phyloP scores from a whole-genome alignment of 2,329 filamentous ascomycete genomes.

The Exophiala sideris region DNA sequence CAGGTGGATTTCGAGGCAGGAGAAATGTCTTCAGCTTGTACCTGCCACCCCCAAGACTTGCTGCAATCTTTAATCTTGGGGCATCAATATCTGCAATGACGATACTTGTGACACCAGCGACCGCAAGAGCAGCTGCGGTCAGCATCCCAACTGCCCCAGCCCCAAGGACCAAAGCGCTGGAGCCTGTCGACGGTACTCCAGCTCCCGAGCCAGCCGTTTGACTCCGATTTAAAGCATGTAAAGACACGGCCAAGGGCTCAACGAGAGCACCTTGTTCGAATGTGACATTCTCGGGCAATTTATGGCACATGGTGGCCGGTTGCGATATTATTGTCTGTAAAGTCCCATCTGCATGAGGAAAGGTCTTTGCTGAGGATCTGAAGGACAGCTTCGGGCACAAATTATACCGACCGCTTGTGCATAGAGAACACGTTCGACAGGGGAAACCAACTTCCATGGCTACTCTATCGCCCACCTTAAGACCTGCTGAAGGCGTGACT shows the following conservation, averaged over 20 bases:
- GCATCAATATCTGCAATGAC: conserved; percentile 61
- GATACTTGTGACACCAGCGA: conserved; percentile 53
- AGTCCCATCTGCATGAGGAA: conserved; percentile 63
- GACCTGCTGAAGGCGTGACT: conserved; percentile 1
- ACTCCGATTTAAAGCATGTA: conserved; percentile 58
- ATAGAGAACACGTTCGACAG: conserved; percentile 63
- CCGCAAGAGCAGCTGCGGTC: conserved; percentile 56
- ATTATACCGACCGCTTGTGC: conserved; percentile 58
- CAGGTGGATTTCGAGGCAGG: conserved; percentile 33
- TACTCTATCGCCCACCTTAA: conserved; percentile 70
- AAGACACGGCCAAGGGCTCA: conserved; percentile 59
- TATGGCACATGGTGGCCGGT: conserved; percentile 58
- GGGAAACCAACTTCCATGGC: conserved; percentile 90
- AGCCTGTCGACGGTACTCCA: conserved; percentile 35
- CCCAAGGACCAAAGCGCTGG: conserved; percentile 57
- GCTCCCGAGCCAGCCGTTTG: conserved; percentile 38
- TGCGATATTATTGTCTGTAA: conserved; percentile 62
- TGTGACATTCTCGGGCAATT: conserved; percentile 52
- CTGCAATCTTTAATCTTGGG: conserved; percentile 55
- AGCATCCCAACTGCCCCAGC: conserved; percentile 61
- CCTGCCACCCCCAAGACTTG: conserved; percentile 34
- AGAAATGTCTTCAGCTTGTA: conserved; percentile 36
- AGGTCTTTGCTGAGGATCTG: conserved; percentile 57
- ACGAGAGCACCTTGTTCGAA: conserved; percentile 57
- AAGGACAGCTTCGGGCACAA: conserved; percentile 60